Conservation (phyloP, 208 protist genomes). For the Crithidia sp. region DNA sequence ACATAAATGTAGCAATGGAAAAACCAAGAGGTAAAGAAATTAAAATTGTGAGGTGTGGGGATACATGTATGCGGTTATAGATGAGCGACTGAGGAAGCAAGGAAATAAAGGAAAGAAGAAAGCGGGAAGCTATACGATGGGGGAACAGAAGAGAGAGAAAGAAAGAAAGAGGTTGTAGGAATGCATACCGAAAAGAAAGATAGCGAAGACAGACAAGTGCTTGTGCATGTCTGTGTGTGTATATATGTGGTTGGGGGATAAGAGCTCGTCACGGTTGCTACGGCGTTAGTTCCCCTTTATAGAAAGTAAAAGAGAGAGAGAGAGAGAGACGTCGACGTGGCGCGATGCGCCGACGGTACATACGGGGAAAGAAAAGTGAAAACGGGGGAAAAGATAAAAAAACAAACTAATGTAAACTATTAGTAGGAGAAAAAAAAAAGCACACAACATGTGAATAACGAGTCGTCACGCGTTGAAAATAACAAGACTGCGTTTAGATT, state of each 20-base stretch:
- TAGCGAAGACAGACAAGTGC: not conserved
- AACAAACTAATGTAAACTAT: not conserved
- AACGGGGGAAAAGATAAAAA: not conserved
- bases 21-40: too few relatives aligned
- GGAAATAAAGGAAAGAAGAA: not conserved
- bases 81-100: not conserved
- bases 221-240: too few relatives aligned
- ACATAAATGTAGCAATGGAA: too few relatives aligned
- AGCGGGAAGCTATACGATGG: not conserved
- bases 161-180: not conserved
- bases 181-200: conserved; percentile 6
- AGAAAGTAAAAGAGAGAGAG: conserved; percentile 2
- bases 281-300: too few relatives aligned
- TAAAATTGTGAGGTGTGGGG: too few relatives aligned
- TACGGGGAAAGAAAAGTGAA: not conserved
- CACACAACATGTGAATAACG: not conserved
- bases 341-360: not conserved
- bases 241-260: not conserved
- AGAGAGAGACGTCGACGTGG: not conserved
- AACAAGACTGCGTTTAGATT: not conserved
- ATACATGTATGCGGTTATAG: too few relatives aligned
- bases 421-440: not conserved
- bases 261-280: too few relatives aligned
- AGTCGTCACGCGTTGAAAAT: not conserved
- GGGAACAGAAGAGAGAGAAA: conserved; percentile 7